Conservation (phyloP, 306 rosid genomes). For the Prosopis cineraria region DNA sequence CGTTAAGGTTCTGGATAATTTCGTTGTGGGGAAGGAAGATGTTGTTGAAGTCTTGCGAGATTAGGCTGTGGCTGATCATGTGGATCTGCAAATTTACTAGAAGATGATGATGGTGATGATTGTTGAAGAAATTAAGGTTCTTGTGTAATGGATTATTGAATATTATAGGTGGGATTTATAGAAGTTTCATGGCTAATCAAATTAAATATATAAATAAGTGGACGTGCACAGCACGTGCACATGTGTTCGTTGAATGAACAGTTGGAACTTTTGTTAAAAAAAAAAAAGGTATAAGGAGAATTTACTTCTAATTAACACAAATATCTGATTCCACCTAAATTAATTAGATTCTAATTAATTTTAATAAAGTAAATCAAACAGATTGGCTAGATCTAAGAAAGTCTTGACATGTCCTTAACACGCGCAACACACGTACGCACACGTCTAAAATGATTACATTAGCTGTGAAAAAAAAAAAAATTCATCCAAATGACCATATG, state of each 20-base stretch:
- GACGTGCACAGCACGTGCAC: no score
- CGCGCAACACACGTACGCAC: neutral
- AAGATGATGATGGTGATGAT: neutral
- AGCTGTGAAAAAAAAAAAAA: neutral
- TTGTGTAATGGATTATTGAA: neutral
- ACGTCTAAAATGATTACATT: neutral
- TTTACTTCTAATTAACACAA: neutral
- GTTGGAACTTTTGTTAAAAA: neutral
- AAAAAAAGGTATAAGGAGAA: neutral
- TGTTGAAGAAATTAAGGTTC: conserved; percentile 17
- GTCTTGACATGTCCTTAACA: neutral
- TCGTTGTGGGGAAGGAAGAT: neutral
- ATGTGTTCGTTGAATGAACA: no score
- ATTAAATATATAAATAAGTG: no score
- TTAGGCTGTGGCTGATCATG: conserved; percentile 55
- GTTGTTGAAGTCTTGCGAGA: conserved; percentile 39
- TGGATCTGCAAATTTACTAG: conserved; percentile 5
- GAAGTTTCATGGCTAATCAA: neutral
- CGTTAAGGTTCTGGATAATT: conserved; percentile 37
- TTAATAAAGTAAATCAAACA: neutral
- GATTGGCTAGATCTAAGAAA: neutral
- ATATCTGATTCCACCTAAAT: neutral
- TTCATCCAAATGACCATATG: no score
- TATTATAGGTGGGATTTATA: neutral
- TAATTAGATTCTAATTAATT: neutral